phyloP scores from a whole-genome alignment of 2,329 filamentous ascomycete genomes.

The Claviceps spartinae region DNA sequence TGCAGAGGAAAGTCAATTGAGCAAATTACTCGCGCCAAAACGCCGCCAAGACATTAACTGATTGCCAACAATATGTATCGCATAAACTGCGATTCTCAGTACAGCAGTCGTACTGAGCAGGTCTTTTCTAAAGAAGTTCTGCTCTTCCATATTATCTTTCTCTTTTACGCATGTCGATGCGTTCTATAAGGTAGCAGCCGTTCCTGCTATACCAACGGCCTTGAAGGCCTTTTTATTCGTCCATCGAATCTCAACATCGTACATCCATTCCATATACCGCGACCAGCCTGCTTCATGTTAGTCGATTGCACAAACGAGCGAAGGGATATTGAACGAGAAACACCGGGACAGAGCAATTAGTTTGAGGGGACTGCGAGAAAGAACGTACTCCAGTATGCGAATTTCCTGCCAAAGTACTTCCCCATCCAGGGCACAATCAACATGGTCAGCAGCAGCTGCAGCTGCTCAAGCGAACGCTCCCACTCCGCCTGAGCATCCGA shows the following conservation, averaged over 20 bases:
- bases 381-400: slow-evolving; percentile 78
- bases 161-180: not conserved
- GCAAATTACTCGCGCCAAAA: no score
- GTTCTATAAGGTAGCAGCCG: slow-evolving; percentile 39
- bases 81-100: no score
- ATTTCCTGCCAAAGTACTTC: slow-evolving; percentile 89
- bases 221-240: slow-evolving; percentile 51
- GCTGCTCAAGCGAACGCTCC: slow-evolving; percentile 84
- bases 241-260: slow-evolving; percentile 58
- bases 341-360: no score
- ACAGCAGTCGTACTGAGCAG: no score
- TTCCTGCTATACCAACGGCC: slow-evolving; percentile 48
- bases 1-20: no score
- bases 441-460: slow-evolving; percentile 89
- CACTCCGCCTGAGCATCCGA: slow-evolving; percentile 90
- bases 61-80: no score
- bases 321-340: not conserved
- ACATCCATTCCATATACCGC: slow-evolving; percentile 89
- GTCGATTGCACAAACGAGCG: not conserved
- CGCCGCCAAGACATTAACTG: no score
- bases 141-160: not conserved
- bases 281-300: slow-evolving; percentile 56
- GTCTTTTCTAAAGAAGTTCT: not conserved
- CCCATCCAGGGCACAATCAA: slow-evolving; percentile 85
- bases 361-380: not conserved